A percentile compares a stretch with the other conserved stretches of the same genome.
These are phyloP conservation scores for Cyberlindnera suaveolens DNA, from an alignment of 805 yeast genomes.

Conservation along the genomic window DNA sequence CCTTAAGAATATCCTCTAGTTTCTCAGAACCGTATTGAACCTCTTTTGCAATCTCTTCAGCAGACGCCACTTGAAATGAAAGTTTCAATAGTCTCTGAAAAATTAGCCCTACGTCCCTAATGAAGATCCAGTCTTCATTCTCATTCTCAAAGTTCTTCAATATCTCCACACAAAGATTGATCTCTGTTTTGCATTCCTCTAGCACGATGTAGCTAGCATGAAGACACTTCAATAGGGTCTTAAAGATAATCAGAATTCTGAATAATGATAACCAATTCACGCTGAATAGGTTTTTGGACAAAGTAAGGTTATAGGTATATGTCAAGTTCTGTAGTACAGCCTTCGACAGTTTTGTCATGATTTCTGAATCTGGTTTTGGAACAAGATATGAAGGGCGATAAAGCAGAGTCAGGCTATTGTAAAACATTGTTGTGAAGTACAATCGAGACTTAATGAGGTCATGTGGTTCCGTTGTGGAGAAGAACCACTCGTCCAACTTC, in stretches of 20 bases:
- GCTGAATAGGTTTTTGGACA: slow-evolving; percentile 20
- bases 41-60: slow-evolving; percentile 32
- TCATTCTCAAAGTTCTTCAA: slow-evolving; percentile 35
- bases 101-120: slow-evolving; percentile 39
- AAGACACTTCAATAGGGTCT: slow-evolving; percentile 40
- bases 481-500: slow-evolving; percentile 31
- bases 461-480: slow-evolving; percentile 14
- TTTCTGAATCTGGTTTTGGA: slow-evolving; percentile 37
- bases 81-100: slow-evolving; percentile 40
- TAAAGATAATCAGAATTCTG: slow-evolving; percentile 41
- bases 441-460: slow-evolving; percentile 7
- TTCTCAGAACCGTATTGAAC: slow-evolving; percentile 39
- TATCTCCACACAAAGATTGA: slow-evolving; percentile 43
- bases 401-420: slow-evolving; percentile 39
- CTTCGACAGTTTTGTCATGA: slow-evolving; percentile 36
- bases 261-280: slow-evolving; percentile 42
- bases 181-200: slow-evolving; percentile 41
- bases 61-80: slow-evolving; percentile 36
- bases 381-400: slow-evolving; percentile 45
- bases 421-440: slow-evolving; percentile 32
- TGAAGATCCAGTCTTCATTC: slow-evolving; percentile 40
- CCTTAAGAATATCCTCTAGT: slow-evolving; percentile 40
- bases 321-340: slow-evolving; percentile 41
- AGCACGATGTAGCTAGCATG: slow-evolving; percentile 42
- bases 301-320: slow-evolving; percentile 38